A percentile compares a stretch with the other conserved stretches of the same genome.
phyloP scores from a whole-genome alignment of 2,329 filamentous ascomycete species.

The Rutstroemia sp. region DNA sequence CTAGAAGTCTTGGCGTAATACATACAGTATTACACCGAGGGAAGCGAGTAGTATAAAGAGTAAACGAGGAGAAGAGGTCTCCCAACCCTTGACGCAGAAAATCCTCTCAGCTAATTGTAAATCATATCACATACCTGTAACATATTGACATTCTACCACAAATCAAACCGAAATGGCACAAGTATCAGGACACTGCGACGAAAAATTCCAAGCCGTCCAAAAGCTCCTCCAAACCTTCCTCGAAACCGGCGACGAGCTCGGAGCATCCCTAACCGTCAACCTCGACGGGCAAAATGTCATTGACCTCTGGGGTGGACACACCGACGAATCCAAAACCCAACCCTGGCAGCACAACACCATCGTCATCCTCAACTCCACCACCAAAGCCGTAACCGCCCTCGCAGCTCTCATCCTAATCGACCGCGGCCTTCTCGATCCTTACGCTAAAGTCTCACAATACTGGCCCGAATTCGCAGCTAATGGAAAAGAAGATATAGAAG shows the following conservation, averaged over 20 bases:
- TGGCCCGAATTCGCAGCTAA: neutral
- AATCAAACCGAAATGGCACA: constrained; percentile 13
- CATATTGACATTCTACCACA: too few relatives aligned
- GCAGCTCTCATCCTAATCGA: neutral
- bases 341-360: constrained; percentile 35
- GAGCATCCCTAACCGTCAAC: constrained; percentile 37
- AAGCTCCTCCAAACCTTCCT: constrained; percentile 31
- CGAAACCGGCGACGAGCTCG: constrained; percentile 35
- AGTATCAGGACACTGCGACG: constrained; percentile 33
- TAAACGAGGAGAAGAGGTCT: too few relatives aligned
- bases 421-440: neutral
- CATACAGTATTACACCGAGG: too few relatives aligned
- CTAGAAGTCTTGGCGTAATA: too few relatives aligned
- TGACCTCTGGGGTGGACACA: constrained; percentile 38
- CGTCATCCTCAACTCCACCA: constrained; percentile 34
- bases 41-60: too few relatives aligned
- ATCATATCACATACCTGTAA: too few relatives aligned
- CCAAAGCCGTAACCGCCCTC: constrained; percentile 32
- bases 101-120: too few relatives aligned
- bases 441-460: neutral
- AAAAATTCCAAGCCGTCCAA: constrained; percentile 32
- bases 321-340: constrained; percentile 25
- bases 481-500: neutral
- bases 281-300: constrained; percentile 36
- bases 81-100: too few relatives aligned